Evolutionary conservation across 2,329 filamentous ascomycete genomes (phyloP).

Genomic region (Aspergillus novoparasiticus): DNA sequence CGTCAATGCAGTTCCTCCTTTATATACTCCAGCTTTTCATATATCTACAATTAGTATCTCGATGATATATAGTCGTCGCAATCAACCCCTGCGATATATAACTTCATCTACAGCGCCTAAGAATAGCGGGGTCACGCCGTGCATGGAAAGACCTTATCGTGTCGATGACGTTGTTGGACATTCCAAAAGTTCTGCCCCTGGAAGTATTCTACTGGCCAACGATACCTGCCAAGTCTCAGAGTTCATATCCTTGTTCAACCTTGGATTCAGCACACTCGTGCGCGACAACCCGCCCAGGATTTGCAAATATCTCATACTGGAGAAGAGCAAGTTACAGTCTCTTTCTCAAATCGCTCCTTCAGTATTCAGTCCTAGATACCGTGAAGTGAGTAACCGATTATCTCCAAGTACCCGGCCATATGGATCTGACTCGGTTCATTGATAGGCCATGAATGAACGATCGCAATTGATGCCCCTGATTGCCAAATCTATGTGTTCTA

Average conservation of each 20-base stretch:
- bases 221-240: background rate
- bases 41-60: slow-evolving; percentile 26
- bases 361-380: slow-evolving; percentile 35
- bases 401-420: background rate
- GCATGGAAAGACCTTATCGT: background rate
- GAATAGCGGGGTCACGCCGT: background rate
- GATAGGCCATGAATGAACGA: slow-evolving; percentile 40
- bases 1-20: slow-evolving; percentile 21
- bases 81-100: background rate
- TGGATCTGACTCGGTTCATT: background rate
- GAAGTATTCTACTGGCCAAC: background rate
- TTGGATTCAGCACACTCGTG: slow-evolving; percentile 23
- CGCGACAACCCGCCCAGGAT: slow-evolving; percentile 3
- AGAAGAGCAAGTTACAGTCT: slow-evolving; percentile 11
- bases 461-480: slow-evolving; percentile 37
- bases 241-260: slow-evolving; percentile 27
- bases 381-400: slow-evolving; percentile 24
- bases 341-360: slow-evolving; percentile 31
- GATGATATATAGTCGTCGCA: slow-evolving; percentile 17
- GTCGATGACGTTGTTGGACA: background rate
- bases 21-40: slow-evolving; percentile 13
- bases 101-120: background rate
- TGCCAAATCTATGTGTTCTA: slow-evolving; percentile 35
- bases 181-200: background rate
- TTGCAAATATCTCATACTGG: slow-evolving; percentile 2